Base-by-base conservation (phyloP, 2,329 filamentous ascomycete species). In the Fusarium subtropicale region DNA sequence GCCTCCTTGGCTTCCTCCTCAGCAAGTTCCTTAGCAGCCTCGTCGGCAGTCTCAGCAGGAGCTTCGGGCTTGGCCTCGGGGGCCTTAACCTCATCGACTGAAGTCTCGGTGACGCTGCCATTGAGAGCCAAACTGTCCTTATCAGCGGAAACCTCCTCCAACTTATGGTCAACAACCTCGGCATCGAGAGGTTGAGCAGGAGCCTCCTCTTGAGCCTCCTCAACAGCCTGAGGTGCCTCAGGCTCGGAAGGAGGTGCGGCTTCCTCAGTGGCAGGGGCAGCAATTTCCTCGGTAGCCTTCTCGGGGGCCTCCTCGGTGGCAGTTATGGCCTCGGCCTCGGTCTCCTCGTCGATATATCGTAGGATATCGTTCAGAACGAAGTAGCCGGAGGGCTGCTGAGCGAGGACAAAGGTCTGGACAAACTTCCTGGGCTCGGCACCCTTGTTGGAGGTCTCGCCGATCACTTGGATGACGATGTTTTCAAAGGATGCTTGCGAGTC, bases 281-380 rank as follows among this genome's bases (percentile, higher is more conserved):
- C 68, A 44, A 74, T 68, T 59, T 81, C 79, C 52, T 78, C 77
- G 55, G 76, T 67, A 44, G 75, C 68, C 60, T 81, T 79, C 51
- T 78, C 77, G 56, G 76, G 78, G 20, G 78, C 59, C 68, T 74
- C 72, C 61, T 81, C 79, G 6, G 71, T 69, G 54, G 79, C 76
- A 47, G 68, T 63, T 30, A 89, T 64, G 47, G 71, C 82, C 66
- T 91, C 89, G 63, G 92, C 92, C 65, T 97, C 94, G 42, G 87
- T 87, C 74, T 95, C 92, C 66, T 96, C 93, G 70, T 91, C 90
- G 71, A 99, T 90, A 82, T 97, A 98, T 74, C 96, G 89, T 84
- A 98, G 93, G 79, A 99, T 97, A 78, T 99, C 96, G 81, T 99
- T 99, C 75, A 99, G 88, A 34, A 99, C 95, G 75, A 97, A 99